Evolutionary conservation across 345 rosid species (phyloP).

Genomic region (Chamaenerion angustifolium): DNA sequence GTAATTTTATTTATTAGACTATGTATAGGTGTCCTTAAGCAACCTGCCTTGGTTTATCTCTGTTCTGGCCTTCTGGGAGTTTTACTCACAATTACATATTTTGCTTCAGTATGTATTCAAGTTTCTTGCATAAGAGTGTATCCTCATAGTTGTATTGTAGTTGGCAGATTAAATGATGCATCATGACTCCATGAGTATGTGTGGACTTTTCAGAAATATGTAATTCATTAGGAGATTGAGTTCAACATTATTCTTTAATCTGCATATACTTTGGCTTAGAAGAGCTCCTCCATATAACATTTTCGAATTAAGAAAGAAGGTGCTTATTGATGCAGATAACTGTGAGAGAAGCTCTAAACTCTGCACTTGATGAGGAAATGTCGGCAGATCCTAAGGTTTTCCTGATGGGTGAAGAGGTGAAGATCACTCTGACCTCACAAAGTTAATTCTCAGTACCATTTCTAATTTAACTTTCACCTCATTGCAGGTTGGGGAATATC

Average conservation of each 20-base stretch:
- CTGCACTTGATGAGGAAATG: conserved; percentile 95
- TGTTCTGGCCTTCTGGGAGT: too few species aligned
- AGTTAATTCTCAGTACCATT: background rate
- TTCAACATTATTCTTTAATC: background rate
- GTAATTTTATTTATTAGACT: too few species aligned
- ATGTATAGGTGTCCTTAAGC: too few species aligned
- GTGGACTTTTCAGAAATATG: too few species aligned
- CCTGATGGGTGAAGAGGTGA: conserved; percentile 93
- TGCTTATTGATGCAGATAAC: conserved; percentile 39
- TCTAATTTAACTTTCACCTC: background rate
- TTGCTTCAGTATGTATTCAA: too few species aligned
- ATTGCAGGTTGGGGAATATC: conserved; percentile 91
- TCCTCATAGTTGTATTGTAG: too few species aligned
- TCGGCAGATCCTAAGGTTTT: conserved; percentile 85
- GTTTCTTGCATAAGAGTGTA: too few species aligned
- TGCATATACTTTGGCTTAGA: background rate
- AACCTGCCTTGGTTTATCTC: too few species aligned
- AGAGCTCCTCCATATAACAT: background rate
- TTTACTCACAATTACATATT: too few species aligned
- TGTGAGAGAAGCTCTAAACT: conserved; percentile 66
- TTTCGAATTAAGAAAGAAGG: background rate
- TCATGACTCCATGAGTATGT: background rate
- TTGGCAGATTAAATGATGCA: background rate
- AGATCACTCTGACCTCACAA: conserved; percentile 3
- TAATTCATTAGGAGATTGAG: background rate